A percentile compares a stretch with the other conserved stretches of the same genome.
Evolutionary conservation across 2,329 filamentous ascomycete genomes (phyloP).

Genomic region (Ophiostoma sp.): DNA sequence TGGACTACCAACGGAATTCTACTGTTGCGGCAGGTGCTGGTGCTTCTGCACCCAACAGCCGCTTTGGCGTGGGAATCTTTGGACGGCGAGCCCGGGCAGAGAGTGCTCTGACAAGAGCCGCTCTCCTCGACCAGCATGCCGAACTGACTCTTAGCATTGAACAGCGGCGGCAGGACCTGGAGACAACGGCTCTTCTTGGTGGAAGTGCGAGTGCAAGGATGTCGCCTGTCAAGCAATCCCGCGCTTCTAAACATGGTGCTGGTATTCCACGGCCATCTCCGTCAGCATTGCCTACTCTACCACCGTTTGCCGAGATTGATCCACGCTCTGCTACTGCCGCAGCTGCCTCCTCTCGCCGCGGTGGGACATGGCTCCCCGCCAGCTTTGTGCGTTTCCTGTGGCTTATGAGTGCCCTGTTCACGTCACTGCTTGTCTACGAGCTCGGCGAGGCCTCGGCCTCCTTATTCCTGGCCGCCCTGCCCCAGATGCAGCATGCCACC

Average conservation of each 20-base stretch:
- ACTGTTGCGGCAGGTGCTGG: neutral
- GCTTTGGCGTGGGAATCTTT: neutral
- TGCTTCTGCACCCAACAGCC: neutral
- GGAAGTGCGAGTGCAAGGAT: neutral
- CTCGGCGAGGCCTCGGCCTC: conserved; percentile 69
- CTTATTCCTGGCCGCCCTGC: conserved; percentile 65
- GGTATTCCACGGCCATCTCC: neutral
- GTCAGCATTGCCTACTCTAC: neutral
- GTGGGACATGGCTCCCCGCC: conserved; percentile 60
- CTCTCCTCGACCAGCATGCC: neutral
- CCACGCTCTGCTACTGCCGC: conserved; percentile 25
- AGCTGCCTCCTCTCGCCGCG: conserved; percentile 1
- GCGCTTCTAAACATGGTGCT: neutral
- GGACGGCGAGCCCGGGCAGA: neutral
- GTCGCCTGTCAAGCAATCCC: neutral
- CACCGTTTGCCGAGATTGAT: neutral
- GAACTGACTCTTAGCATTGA: neutral
- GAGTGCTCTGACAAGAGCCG: neutral
- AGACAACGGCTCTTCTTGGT: conserved; percentile 35
- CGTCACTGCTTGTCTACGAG: conserved; percentile 65
- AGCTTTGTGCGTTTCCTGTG: conserved; percentile 69
- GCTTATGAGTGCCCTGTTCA: conserved; percentile 65
- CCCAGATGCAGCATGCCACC: conserved; percentile 54
- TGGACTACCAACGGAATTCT: neutral
- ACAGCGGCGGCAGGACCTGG: neutral